Evolutionary conservation across 2,329 filamentous ascomycete genomes (phyloP), one percentile per base, ranked within the genome.

Genomic region (Trichoderma cornu-damae): DNA sequence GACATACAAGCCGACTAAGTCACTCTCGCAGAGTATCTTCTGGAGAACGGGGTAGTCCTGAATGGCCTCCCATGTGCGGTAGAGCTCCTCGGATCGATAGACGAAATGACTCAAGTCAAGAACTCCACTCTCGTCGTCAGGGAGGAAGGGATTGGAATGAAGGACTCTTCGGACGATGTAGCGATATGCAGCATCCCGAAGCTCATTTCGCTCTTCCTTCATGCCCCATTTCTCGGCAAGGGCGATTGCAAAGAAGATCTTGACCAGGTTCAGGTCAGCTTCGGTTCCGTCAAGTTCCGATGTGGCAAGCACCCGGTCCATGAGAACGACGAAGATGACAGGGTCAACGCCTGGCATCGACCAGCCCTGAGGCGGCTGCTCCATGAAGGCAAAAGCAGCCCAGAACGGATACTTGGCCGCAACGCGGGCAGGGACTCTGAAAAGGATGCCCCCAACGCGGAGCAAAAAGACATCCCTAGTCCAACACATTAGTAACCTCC

Each of bases 51-150:
- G 34, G 20, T 53, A 20, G 7, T 26, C 20, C 16, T 26, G 16
- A 5, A 35, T 14, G 3, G 60, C 40, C 32, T 59, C 22, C 63
- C 65, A 68, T 2, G 63, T 48, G 2, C 60, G 64, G 14, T 66
- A 66, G 5, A 69, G 53, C 37, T 69, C 66, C 26, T 63, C 61
- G 1, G 65, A 65, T 6, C 64, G 61, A 32, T 60, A 67, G 4
- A 53, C 16, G 35, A 60, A 64, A 43, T 69, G 62, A 7, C 37
- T 35, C 1, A 52, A 6, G 12, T 59, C 53, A 18, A 63, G 58
- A 7, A 28, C 20, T 28, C 18, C 56, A n/a, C 6, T 11, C 18
- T 14, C 8, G 2, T 22, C 32, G 5, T 81, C 37, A 3, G 51
- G 44, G 3, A 32, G 12, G 18, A 40, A 61, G 2, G 66, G 66